A percentile compares a stretch with the other conserved stretches of the same genome.
phyloP scores from a whole-genome alignment of 805 yeast genomes.

The Kluyveromyces siamensis region DNA sequence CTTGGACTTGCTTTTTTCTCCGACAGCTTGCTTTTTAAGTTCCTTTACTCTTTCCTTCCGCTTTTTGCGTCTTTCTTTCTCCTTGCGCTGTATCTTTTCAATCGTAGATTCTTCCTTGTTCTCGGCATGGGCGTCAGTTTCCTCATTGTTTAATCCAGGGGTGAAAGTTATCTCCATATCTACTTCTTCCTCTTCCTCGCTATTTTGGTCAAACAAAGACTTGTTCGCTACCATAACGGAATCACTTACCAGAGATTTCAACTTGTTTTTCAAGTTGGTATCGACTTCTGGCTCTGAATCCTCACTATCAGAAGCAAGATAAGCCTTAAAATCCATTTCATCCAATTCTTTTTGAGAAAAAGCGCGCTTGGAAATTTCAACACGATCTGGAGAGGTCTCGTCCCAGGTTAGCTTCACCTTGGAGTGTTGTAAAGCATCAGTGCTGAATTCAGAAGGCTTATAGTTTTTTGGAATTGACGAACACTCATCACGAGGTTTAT shows the following conservation, averaged over 20 bases:
- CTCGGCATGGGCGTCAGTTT: conserved; percentile 22
- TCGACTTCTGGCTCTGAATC: conserved; percentile 38
- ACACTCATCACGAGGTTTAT: conserved; percentile 67
- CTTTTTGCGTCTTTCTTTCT: conserved; percentile 82
- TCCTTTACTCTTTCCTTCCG: conserved; percentile 72
- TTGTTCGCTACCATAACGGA: conserved; percentile 29
- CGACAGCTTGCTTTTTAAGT: conserved; percentile 42
- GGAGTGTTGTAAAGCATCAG: conserved; percentile 94
- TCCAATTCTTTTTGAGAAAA: conserved; percentile 84
- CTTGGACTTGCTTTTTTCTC: conserved; percentile 30
- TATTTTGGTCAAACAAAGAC: conserved; percentile 25
- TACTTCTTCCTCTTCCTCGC: conserved; percentile 48
- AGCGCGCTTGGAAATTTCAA: conserved; percentile 64
- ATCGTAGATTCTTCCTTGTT: conserved; percentile 63
- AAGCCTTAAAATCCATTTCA: conserved; percentile 88
- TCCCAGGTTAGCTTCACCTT: conserved; percentile 97
- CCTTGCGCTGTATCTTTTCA: conserved; percentile 74
- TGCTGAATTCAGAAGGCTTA: conserved; percentile 71
- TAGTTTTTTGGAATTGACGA: conserved; percentile 64
- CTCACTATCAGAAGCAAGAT: conserved; percentile 72
- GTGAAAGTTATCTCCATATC: conserved; percentile 96
- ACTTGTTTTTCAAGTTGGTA: conserved; percentile 42
- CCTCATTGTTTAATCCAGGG: conserved; percentile 60
- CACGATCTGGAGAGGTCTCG: conserved; percentile 89
- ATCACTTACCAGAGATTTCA: conserved; percentile 47